Base-by-base conservation (phyloP, 805 yeast species). In the Brettanomyces naardenensis region DNA sequence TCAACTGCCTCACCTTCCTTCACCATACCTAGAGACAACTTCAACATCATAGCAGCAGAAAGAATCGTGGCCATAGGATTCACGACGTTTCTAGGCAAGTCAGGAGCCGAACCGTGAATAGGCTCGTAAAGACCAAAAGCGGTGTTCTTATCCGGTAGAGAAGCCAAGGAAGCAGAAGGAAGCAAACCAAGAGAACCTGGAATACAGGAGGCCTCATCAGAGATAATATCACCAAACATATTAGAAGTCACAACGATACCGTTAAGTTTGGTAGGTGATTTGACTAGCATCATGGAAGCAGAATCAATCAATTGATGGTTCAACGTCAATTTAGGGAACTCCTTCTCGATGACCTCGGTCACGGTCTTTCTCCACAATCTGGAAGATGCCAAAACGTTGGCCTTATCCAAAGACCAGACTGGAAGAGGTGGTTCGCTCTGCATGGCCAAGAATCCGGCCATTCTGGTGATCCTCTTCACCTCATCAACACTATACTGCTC, bases 31-130 rank as follows among this genome's bases (percentile, higher is more conserved):
- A 92, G 75, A 15, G 97, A 88, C 46, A 92, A 74, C 54, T 90
- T 78, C 65, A 92, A 74, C 97, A 92, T 92, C 95, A 92, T 84
- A 23, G 97, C 97, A 10, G 86, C 95, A 19, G 97, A 88, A 54
- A 92, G 73, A 51, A 90, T 89, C 19, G 97, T 86, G 37, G 97
- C 98, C 41, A 90, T 65, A 37, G 98, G 98, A 65, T 90, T 90
- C 42, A 89, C 98, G 66, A 85, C 82, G 59, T 87, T 86, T 43
- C 65, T 68, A 37, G 80, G 79, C 57, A 90, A 76, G 62, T 90
- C 98, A 37, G 98, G 98, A 26, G 98, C 98, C 33, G 96, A 82
- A 34, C 98, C 98, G 61, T 90, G 98, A 58, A 97, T 90, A 48
- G 98, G 97, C 68, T 92, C 98, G 61, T 92, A 92, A 47, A 92